Base-by-base conservation (phyloP, 192 early-diverging fungal genomes). In the Globomyces pollinis-pini region DNA sequence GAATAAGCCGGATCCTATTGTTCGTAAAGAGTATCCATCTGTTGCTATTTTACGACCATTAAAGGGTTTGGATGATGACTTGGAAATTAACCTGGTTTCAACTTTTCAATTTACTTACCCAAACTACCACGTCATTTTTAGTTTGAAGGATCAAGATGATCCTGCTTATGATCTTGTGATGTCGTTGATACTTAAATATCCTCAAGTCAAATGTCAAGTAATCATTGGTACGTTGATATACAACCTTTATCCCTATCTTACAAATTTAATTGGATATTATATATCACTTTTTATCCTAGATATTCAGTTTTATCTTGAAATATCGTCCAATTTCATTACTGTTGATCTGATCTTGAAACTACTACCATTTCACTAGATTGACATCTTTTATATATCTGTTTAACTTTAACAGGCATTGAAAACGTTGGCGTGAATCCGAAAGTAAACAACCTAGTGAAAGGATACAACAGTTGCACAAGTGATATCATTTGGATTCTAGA, bases 401-500 rank as follows among this genome's bases (percentile, higher is more conserved):
- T n/a, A n/a, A n/a, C n/a, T n/a, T n/a, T n/a, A n/a, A n/a, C 18
- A 88, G 87, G 84, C 28, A 82, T 81, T 41, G 61, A 76, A 33
- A 63, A 76, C 36, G 84, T 90, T 1, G 94, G 91, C 33, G 84
- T 88, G 45, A 99, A 99, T 68, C 96, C 96, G 15, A 99, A 99
- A 70, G 86, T 97, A 62, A 91, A 92, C 74, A 94, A 94, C 77
- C 76, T 99, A 78, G 67, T 93, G 18, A 80, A 84, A 45, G 86
- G 87, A 7, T 96, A 90, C 67, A 74, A 84, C 35, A 67, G 70
- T 18, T 82, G 88, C 5, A 83, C 86, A 59, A 73, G 90, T 68
- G 90, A 94, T 61, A 84, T 96, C 60, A 65, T 99, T 30, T 99
- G 96, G 96, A 88, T 96, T 59, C 78, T 88, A 20, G 96, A 99